phyloP scores from a whole-genome alignment of 1,284 basidiomycete species.

The Cutaneotrichosporon spelunceum region DNA sequence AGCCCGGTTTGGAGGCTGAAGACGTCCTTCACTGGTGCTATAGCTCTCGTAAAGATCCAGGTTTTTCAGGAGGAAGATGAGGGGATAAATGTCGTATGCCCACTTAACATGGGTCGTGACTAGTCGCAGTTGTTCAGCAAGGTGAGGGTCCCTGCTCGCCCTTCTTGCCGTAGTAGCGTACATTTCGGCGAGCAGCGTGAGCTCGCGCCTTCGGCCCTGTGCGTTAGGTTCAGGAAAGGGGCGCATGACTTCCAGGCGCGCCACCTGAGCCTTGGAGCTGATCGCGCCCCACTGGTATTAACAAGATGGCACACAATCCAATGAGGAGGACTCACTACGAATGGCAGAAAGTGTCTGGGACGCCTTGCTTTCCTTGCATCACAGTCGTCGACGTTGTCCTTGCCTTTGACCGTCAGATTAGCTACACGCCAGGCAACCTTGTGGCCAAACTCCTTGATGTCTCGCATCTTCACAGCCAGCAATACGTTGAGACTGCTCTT shows the following conservation, averaged over 20 bases:
- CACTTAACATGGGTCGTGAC: slow-evolving; percentile 5
- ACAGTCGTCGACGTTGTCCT: not conserved
- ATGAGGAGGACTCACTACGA: slow-evolving; percentile 32
- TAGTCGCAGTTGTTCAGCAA: not conserved
- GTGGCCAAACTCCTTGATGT: slow-evolving; percentile 23
- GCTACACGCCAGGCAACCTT: slow-evolving; percentile 30
- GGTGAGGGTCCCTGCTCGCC: not conserved
- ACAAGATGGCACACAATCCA: not conserved
- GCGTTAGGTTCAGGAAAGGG: slow-evolving; percentile 22
- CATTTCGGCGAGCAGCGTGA: not conserved
- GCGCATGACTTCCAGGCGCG: slow-evolving; percentile 21
- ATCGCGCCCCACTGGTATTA: slow-evolving; percentile 36
- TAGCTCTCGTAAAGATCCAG: slow-evolving; percentile 7
- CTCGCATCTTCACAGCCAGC: slow-evolving; percentile 19
- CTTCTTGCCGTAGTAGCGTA: not conserved
- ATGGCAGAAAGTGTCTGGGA: slow-evolving; percentile 18
- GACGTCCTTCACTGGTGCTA: not conserved
- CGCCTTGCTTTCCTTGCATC: slow-evolving; percentile 13
- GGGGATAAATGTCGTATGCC: slow-evolving; percentile 3
- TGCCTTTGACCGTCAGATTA: slow-evolving; percentile 28
- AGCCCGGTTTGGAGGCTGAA: not conserved
- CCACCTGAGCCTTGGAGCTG: slow-evolving; percentile 16
- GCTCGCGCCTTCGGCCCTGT: not conserved
- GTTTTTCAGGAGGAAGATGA: not conserved
- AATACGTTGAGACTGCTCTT: slow-evolving; percentile 39